Conservation (phyloP, 2,329 filamentous ascomycete genomes). For the Aspergillus nomiae region DNA sequence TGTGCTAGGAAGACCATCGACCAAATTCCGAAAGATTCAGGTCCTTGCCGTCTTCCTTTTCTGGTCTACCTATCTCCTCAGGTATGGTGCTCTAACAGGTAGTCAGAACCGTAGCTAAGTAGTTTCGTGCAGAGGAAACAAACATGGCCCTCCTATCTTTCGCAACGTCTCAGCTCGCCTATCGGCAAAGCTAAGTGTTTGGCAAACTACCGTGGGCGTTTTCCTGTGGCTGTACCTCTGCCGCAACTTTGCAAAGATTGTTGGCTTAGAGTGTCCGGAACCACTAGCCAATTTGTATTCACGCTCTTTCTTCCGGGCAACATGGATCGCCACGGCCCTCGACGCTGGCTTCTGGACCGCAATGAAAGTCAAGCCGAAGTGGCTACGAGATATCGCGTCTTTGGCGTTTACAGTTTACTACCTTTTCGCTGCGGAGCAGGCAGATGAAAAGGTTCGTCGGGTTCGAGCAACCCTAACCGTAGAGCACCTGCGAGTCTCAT, state of each 20-base stretch:
- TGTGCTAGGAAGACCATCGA: conserved; percentile 85
- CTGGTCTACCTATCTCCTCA: conserved; percentile 83
- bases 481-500: conserved; percentile 86
- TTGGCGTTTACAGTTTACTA: conserved; percentile 89
- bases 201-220: conserved; percentile 85
- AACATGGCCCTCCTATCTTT: conserved; percentile 70
- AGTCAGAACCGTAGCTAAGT: not conserved
- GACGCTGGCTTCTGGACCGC: conserved; percentile 99
- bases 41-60: conserved; percentile 88
- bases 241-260: conserved; percentile 89
- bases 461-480: conserved; percentile 84
- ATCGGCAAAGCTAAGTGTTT: conserved; percentile 73
- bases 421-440: conserved; percentile 86
- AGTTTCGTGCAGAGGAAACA: conserved; percentile 65
- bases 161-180: conserved; percentile 66
- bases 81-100: conserved; percentile 51
- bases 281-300: conserved; percentile 94
- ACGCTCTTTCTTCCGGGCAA: conserved; percentile 88
- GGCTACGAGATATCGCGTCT: conserved; percentile 78
- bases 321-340: conserved; percentile 91
- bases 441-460: conserved; percentile 94
- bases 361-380: conserved; percentile 83
- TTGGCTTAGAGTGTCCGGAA: conserved; percentile 88
- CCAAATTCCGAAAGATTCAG: conserved; percentile 88
- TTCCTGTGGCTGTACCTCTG: conserved; percentile 89